phyloP scores from a whole-genome alignment of 352 stramenopile species.

The Globisporangium acanthophoron region DNA sequence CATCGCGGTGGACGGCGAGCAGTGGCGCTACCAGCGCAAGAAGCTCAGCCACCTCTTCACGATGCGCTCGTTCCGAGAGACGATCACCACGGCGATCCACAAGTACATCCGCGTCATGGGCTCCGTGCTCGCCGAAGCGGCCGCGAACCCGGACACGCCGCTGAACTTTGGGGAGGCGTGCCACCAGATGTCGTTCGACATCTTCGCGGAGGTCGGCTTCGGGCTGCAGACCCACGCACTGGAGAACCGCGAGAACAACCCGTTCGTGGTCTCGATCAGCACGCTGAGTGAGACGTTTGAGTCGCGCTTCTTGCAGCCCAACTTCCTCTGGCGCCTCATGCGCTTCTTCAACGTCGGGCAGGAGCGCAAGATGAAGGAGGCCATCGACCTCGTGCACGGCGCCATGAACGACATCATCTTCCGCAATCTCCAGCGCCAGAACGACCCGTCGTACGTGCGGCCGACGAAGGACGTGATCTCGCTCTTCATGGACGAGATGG shows the following conservation, averaged over 20 bases:
- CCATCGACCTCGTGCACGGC: constrained; percentile 25
- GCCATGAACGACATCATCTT: constrained; percentile 43
- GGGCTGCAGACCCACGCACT: constrained; percentile 31
- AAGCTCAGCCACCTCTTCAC: constrained; percentile 24
- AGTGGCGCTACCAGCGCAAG: constrained; percentile 41
- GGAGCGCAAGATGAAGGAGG: constrained; percentile 29
- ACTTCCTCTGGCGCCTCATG: constrained; percentile 54
- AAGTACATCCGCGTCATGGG: constrained; percentile 30
- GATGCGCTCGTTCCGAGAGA: constrained; percentile 21
- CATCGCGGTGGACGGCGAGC: constrained; percentile 23
- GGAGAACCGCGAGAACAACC: constrained; percentile 23
- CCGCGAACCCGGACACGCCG: background rate
- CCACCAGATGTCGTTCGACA: constrained; percentile 52
- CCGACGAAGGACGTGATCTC: constrained; percentile 34
- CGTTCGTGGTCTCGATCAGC: constrained; percentile 49
- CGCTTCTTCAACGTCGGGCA: constrained; percentile 36
- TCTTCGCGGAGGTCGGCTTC: constrained; percentile 58
- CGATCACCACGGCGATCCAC: constrained; percentile 11
- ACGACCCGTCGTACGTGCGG: constrained; percentile 2
- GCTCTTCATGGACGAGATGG: constrained; percentile 33
- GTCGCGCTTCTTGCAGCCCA: constrained; percentile 36
- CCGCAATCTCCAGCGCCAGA: constrained; percentile 22
- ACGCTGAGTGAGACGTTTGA: constrained; percentile 33
- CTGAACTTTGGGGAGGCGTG: constrained; percentile 39
- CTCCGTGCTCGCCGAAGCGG: constrained; percentile 8